Evolutionary conservation across 2,329 filamentous ascomycete species (phyloP), one percentile per base, ranked within the genome.

Genomic region (Bretziella fagacearum): DNA sequence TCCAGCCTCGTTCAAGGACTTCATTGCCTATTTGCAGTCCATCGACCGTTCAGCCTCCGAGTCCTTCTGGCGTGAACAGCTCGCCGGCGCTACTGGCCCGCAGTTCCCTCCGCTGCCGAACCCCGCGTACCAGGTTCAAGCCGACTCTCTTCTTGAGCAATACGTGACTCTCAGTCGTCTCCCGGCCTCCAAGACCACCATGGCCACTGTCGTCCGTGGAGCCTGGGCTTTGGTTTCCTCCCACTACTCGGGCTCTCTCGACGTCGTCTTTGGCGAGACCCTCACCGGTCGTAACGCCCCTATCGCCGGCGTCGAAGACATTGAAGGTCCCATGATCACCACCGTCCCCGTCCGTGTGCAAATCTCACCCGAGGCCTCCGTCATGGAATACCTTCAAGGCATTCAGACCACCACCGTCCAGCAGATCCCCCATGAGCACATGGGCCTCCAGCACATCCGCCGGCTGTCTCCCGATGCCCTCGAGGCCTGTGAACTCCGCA

Each of bases 391-490:
- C 52, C 60, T 82, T 3, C 63, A 71, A 35, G 59, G 62, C 2
- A 65, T 81, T 2, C 75, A 81, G 30, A 62, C 71, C 25, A 65
- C 70, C 47, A 72, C 69, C 0, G 64, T 74, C 0, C 60, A 66
- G 2, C 69, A 74, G 53, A 78, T 81, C 4, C 71, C 75, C 0
- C 70, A 80, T 55, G 74, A 83, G 57, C 77, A 84, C 56, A 65
- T 71, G 43, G 74, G 74, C 17, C 60, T 77, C 37, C 73, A 77
- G 47, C 57, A 75, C 52, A 78, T 79, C 50, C 70, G 74, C 7
- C 64, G 66, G 18, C 58, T 78, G 10, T 73, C 70, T 54, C 60
- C 65, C 1, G 71, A 75, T 49, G 67, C 69, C 3, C 62, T 68
- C 7, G 63, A 71, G 50, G 73, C 73, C 2, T 76, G 72, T 54